phyloP scores from a whole-genome alignment of 768 basidiomycete genomes.

The Kwoniella sp. region DNA sequence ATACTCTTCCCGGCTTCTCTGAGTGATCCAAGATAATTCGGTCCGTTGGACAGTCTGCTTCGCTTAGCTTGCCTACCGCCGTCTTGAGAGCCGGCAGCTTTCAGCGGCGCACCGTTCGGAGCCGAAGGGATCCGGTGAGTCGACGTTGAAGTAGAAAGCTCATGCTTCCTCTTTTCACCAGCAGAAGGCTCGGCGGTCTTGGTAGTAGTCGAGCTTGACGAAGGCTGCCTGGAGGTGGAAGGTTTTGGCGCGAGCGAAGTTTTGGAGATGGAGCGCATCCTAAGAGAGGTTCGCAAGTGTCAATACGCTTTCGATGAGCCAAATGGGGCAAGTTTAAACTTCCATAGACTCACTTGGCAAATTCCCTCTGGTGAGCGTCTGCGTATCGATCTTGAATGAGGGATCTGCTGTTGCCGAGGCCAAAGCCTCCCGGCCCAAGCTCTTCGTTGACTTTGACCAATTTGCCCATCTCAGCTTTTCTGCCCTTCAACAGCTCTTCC shows the following conservation, averaged over 20 bases:
- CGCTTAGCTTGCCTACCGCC: conserved; percentile 32
- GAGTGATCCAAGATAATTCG: conserved; percentile 38
- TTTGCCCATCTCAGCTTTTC: conserved; percentile 36
- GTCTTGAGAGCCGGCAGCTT: conserved; percentile 2
- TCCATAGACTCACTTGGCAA: conserved; percentile 53
- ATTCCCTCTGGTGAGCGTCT: conserved; percentile 47
- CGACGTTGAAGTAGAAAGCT: conserved; percentile 4
- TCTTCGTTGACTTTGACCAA: conserved; percentile 36
- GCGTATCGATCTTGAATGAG: conserved; percentile 43
- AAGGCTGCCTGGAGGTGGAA: conserved; percentile 3
- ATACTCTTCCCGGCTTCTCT: conserved; percentile 42
- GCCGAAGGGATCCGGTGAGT: conserved; percentile 31
- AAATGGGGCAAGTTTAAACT: too few species aligned
- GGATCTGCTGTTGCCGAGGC: conserved; percentile 19
- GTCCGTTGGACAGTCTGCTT: conserved; percentile 33
- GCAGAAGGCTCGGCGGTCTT: background rate
- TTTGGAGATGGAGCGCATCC: conserved; percentile 44
- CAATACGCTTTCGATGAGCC: background rate
- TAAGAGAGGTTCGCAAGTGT: conserved; percentile 1
- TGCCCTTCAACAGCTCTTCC: conserved; percentile 44
- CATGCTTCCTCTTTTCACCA: conserved; percentile 36
- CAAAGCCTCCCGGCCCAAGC: conserved; percentile 40
- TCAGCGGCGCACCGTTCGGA: conserved; percentile 39
- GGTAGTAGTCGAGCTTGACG: conserved; percentile 1
- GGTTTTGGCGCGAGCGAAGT: conserved; percentile 10